Evolutionary conservation across 192 early-diverging fungal species (phyloP).

Genomic region (Linnemannia exigua): DNA sequence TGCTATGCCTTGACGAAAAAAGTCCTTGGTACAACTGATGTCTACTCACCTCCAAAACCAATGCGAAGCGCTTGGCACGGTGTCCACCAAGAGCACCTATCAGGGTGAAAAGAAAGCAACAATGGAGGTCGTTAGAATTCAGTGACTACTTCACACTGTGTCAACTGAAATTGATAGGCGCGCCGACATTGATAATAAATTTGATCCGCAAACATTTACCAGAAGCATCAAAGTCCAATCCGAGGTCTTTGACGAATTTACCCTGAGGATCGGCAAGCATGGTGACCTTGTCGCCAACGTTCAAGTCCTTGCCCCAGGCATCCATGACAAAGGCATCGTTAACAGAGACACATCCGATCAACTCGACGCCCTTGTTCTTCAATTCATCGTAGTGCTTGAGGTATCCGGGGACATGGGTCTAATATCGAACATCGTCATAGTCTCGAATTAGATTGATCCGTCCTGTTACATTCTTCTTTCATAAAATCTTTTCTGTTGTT

Average conservation of each 20-base stretch:
- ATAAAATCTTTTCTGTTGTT: background rate
- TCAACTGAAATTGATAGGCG: background rate
- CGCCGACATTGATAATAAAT: background rate
- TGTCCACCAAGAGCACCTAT: constrained; percentile 62
- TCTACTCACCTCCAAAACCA: constrained; percentile 61
- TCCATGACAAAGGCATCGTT: constrained; percentile 70
- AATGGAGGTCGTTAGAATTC: too few relatives aligned
- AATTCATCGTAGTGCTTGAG: constrained; percentile 60
- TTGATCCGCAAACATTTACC: constrained; percentile 35
- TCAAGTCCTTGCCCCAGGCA: constrained; percentile 63
- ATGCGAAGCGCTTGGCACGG: constrained; percentile 67
- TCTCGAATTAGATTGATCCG: background rate
- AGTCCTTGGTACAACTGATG: background rate
- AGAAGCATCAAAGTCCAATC: constrained; percentile 70
- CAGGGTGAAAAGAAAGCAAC: background rate
- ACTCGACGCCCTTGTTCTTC: constrained; percentile 66
- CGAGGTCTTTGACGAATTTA: constrained; percentile 65
- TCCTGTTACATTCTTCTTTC: background rate
- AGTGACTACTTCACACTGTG: too few relatives aligned
- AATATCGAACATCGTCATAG: background rate
- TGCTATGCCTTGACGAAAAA: too few relatives aligned
- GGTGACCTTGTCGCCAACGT: constrained; percentile 60
- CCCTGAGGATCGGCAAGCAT: constrained; percentile 70
- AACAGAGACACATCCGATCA: constrained; percentile 62
- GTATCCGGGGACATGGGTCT: constrained; percentile 68